Conservation (phyloP, 306 rosid species). For the Clitoria ternatea region DNA sequence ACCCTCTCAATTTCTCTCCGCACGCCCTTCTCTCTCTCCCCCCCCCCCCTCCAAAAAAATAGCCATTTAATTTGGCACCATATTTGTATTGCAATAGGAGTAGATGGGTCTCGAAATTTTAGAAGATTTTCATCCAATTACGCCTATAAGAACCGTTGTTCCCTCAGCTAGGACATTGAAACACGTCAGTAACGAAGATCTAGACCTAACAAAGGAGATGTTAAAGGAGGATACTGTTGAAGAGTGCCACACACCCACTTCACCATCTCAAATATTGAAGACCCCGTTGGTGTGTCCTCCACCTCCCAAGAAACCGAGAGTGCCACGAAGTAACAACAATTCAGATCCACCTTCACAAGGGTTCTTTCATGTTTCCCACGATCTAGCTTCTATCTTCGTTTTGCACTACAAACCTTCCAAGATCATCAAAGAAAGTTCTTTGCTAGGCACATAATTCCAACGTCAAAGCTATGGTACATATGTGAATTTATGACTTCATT, state of each 20-base stretch:
- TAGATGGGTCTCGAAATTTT: slow-evolving; percentile 48
- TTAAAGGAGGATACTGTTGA: slow-evolving; percentile 13
- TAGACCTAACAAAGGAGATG: slow-evolving; percentile 17
- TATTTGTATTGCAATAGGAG: background rate
- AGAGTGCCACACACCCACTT: slow-evolving; percentile 50
- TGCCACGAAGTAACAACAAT: slow-evolving; percentile 3
- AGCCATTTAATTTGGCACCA: background rate
- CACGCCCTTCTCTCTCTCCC: slow-evolving; percentile 38
- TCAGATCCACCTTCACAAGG: slow-evolving; percentile 9
- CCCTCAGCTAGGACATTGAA: background rate
- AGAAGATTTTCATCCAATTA: slow-evolving; percentile 52
- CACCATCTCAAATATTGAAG: slow-evolving; percentile 23
- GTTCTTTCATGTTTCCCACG: slow-evolving; percentile 45
- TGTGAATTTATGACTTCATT: background rate
- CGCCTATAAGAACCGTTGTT: slow-evolving; percentile 37
- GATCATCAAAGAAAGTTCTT: slow-evolving; percentile 37
- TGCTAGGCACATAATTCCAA: background rate
- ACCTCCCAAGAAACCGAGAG: slow-evolving; percentile 54
- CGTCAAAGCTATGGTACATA: background rate
- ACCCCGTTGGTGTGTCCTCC: slow-evolving; percentile 50
- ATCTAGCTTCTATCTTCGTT: slow-evolving; percentile 41
- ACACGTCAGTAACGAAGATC: background rate
- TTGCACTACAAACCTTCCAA: slow-evolving; percentile 26
- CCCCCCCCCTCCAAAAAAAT: background rate
- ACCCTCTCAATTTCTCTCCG: slow-evolving; percentile 33